Percentiles rank a stretch among this genome's conserved stretches.
Evolutionary conservation across 805 yeast genomes (phyloP).

Genomic region (Yarrowia sp.): DNA sequence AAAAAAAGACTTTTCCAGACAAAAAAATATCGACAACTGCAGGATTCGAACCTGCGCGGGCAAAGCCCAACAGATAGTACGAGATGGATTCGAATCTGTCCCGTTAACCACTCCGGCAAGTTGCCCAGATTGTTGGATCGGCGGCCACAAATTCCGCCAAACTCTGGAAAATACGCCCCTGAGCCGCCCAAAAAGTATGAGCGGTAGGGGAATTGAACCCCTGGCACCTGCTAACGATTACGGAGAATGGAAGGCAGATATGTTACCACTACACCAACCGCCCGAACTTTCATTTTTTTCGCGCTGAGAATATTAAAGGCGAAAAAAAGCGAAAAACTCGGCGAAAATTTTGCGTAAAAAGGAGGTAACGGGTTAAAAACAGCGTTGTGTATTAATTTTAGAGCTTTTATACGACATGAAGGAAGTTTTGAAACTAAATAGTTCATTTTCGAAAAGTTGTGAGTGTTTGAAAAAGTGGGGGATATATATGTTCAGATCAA

Average conservation of each 20-base stretch:
- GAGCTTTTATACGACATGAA: no score
- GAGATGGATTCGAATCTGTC: constrained; percentile 22
- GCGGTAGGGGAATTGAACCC: constrained; percentile 33
- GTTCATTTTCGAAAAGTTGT: no score
- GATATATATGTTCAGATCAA: no score
- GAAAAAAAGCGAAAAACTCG: background rate
- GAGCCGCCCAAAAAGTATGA: background rate
- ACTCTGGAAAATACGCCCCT: background rate
- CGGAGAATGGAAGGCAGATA: constrained; percentile 24
- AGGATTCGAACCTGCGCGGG: constrained; percentile 52
- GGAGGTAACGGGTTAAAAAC: no score
- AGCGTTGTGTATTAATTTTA: no score
- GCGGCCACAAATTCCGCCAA: background rate
- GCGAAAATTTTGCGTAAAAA: background rate
- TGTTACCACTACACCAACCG: constrained; percentile 31
- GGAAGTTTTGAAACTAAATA: no score
- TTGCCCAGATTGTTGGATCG: constrained; percentile 5
- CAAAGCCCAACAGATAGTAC: constrained; percentile 45
- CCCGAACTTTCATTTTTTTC: background rate
- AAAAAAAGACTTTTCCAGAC: background rate
- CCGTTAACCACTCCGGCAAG: constrained; percentile 46
- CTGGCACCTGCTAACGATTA: constrained; percentile 22
- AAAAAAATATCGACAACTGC: constrained; percentile 46
- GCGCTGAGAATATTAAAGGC: background rate
- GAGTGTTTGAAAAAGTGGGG: no score